These are phyloP conservation scores for Hirsutella thompsonii DNA, from an alignment of 2,329 filamentous ascomycete genomes.

Conservation along the genomic window DNA sequence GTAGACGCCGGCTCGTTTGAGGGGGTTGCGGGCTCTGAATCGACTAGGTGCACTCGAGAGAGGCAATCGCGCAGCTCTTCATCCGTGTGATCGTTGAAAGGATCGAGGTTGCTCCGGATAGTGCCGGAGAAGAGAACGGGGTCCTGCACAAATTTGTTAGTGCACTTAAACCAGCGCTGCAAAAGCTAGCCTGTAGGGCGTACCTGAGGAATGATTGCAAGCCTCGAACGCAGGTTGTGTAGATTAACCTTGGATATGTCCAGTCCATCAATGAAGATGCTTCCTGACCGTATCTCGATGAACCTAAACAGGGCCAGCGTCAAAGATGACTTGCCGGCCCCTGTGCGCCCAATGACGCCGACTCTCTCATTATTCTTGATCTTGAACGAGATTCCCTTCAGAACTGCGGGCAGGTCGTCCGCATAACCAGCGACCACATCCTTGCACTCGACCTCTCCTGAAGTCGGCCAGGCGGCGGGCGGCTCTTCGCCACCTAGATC, in stretches of 20 bases:
- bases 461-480: slow-evolving; percentile 62
- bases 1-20: slow-evolving; percentile 24
- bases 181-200: too few species aligned
- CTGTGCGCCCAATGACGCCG: slow-evolving; percentile 67
- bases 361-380: slow-evolving; percentile 56
- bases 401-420: slow-evolving; percentile 53
- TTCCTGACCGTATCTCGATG: slow-evolving; percentile 53
- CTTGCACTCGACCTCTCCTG: slow-evolving; percentile 60
- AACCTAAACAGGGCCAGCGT: slow-evolving; percentile 70
- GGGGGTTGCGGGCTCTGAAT: slow-evolving; percentile 25
- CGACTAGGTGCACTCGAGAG: slow-evolving; percentile 54
- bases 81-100: slow-evolving; percentile 59
- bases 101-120: slow-evolving; percentile 63
- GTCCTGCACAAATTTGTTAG: slow-evolving; percentile 33
- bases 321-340: slow-evolving; percentile 65
- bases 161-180: neutral
- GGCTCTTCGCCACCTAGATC: slow-evolving; percentile 46
- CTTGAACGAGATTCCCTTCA: slow-evolving; percentile 55
- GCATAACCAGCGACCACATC: slow-evolving; percentile 63
- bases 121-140: slow-evolving; percentile 74
- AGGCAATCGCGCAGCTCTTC: slow-evolving; percentile 57
- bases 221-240: slow-evolving; percentile 54
- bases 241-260: slow-evolving; percentile 63
- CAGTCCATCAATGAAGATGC: slow-evolving; percentile 57
- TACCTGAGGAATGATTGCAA: slow-evolving; percentile 65